Evolutionary conservation across 2,329 filamentous ascomycete species (phyloP).

Genomic region (Trichoderma asperellum): DNA sequence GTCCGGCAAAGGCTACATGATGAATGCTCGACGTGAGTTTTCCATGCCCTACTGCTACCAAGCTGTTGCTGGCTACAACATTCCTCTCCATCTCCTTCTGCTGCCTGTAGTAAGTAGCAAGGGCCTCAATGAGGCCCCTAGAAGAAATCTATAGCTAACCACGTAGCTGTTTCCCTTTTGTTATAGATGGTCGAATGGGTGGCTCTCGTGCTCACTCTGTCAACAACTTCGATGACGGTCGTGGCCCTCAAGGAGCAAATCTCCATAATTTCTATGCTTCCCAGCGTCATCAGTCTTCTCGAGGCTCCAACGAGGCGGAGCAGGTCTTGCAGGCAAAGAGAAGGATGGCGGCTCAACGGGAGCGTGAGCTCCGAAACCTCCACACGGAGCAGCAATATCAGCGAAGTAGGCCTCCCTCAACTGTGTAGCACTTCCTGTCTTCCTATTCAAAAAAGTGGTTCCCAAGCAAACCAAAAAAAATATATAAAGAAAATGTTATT

Average conservation of each 20-base stretch:
- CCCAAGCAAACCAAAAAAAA: constrained; percentile 29
- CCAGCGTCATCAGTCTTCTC: constrained; percentile 86
- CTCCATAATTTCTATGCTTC: constrained; percentile 92
- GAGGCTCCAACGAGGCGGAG: constrained; percentile 87
- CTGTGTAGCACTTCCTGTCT: constrained; percentile 64
- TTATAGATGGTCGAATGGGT: constrained; percentile 70
- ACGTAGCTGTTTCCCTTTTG: not conserved
- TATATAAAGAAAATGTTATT: constrained; percentile 43
- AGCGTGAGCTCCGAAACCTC: constrained; percentile 98
- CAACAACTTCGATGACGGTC: constrained; percentile 77
- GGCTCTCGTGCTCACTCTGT: constrained; percentile 79
- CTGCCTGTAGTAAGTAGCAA: constrained; percentile 10
- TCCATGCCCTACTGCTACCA: constrained; percentile 38
- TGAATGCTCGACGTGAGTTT: constrained; percentile 77
- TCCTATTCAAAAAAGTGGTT: constrained; percentile 36
- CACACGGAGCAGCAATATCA: constrained; percentile 99
- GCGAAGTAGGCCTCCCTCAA: constrained; percentile 89
- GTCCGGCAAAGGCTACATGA: constrained; percentile 88
- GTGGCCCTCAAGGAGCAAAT: constrained; percentile 70
- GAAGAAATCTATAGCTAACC: constrained; percentile 21
- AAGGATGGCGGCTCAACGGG: constrained; percentile 97
- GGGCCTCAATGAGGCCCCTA: constrained; percentile 21
- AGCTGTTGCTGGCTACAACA: not conserved
- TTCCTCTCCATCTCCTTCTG: not conserved
- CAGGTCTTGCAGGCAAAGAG: constrained; percentile 99